Evolutionary conservation across 176 grass and related monocot genomes (phyloP).

Genomic region (Metroxylon sagu): DNA sequence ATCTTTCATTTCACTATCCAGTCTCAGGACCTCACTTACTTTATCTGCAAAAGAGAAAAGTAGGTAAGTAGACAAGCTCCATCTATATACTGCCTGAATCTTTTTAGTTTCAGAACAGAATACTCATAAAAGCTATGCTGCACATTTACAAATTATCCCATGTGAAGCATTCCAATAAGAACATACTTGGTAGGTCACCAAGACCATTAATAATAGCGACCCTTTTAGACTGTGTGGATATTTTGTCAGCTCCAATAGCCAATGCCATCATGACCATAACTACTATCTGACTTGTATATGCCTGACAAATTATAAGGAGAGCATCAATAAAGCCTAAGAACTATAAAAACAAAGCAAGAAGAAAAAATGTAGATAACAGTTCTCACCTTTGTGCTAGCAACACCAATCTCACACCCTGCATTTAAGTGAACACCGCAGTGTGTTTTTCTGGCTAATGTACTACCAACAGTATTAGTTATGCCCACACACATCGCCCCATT

Average conservation of each 20-base stretch:
- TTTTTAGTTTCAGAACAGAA: no score
- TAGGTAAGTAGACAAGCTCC: no score
- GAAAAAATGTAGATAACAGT: background rate
- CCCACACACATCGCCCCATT: conserved; percentile 85
- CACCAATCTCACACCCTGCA: conserved; percentile 93
- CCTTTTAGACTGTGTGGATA: conserved; percentile 73
- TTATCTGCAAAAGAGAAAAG: conserved; percentile 24
- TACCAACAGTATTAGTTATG: conserved; percentile 87
- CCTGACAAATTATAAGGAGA: conserved; percentile 28
- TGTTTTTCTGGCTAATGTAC: conserved; percentile 82
- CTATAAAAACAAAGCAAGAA: background rate
- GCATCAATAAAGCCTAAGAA: conserved; percentile 2
- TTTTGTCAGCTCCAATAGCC: conserved; percentile 89
- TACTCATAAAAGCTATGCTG: no score
- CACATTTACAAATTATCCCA: no score
- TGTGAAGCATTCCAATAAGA: background rate
- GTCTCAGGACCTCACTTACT: conserved; percentile 65
- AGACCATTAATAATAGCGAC: conserved; percentile 56
- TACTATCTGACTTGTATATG: conserved; percentile 95
- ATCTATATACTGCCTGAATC: no score
- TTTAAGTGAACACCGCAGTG: conserved; percentile 92
- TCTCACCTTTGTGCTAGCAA: conserved; percentile 86
- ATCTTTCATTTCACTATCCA: conserved; percentile 83
- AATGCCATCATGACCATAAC: conserved; percentile 94
- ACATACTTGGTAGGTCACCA: conserved; percentile 57